Percentiles rank a stretch among this genome's conserved stretches.
Conservation (phyloP, 306 rosid genomes). For the Cucumis cinereus region DNA sequence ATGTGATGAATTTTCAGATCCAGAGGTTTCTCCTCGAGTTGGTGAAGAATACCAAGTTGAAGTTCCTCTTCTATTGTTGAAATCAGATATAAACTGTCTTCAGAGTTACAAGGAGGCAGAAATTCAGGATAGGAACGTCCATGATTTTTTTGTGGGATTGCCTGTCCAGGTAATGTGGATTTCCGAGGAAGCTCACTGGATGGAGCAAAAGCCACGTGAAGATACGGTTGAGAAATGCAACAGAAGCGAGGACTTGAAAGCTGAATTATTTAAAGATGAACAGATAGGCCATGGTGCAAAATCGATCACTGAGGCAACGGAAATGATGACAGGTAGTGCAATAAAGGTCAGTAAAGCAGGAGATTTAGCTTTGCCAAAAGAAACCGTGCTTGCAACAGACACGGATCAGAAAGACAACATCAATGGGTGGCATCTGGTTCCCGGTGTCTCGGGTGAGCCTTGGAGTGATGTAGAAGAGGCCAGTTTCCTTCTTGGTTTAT, state of each 20-base stretch:
- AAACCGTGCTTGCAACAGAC: slow-evolving; percentile 11
- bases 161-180: slow-evolving; percentile 66
- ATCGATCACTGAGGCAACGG: not conserved
- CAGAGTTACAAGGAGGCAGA: slow-evolving; percentile 24
- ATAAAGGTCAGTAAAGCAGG: slow-evolving; percentile 11
- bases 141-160: slow-evolving; percentile 38
- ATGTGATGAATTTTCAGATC: slow-evolving; percentile 44
- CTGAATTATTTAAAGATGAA: not conserved
- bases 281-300: not conserved
- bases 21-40: slow-evolving; percentile 57
- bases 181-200: slow-evolving; percentile 13
- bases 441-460: slow-evolving; percentile 37
- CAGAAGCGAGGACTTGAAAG: not conserved
- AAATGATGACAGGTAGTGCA: not conserved
- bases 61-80: slow-evolving; percentile 32
- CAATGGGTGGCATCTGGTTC: slow-evolving; percentile 37
- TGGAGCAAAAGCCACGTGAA: slow-evolving; percentile 10
- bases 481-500: slow-evolving; percentile 64
- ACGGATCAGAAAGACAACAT: slow-evolving; percentile 14
- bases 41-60: slow-evolving; percentile 68
- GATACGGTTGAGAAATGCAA: slow-evolving; percentile 1
- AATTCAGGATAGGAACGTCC: slow-evolving; percentile 7
- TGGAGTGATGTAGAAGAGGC: slow-evolving; percentile 66
- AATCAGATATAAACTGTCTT: slow-evolving; percentile 18
- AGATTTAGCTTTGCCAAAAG: slow-evolving; percentile 21